Conservation (phyloP, 164 flowering plant genomes). For the Aristolochia fimbriata region DNA sequence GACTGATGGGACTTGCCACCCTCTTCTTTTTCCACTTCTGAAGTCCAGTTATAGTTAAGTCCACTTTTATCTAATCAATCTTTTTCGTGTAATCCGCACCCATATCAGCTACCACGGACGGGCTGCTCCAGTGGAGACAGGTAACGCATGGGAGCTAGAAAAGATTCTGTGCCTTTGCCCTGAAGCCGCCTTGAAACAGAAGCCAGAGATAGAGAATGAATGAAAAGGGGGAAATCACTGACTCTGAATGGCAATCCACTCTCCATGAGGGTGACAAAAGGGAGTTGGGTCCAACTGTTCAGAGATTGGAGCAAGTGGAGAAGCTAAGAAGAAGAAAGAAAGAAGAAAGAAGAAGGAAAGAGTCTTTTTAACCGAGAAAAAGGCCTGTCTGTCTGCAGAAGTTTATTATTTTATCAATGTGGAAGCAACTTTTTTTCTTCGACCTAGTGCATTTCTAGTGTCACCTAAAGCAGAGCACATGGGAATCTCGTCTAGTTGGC, state of each 20-base stretch:
- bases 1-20: too few species aligned
- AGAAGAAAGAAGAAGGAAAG: neutral
- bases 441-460: too few species aligned
- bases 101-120: too few species aligned
- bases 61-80: too few species aligned
- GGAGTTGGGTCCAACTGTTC: conserved; percentile 3
- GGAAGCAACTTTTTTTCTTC: too few species aligned
- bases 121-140: neutral
- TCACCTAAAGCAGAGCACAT: too few species aligned
- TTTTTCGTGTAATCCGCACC: too few species aligned
- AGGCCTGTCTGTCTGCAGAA: too few species aligned
- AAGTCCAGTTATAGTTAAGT: too few species aligned
- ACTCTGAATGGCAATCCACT: conserved; percentile 8
- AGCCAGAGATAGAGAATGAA: neutral
- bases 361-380: neutral
- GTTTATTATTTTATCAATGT: too few species aligned
- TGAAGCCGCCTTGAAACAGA: neutral
- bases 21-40: too few species aligned
- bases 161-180: neutral
- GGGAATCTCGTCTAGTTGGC: too few species aligned
- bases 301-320: neutral
- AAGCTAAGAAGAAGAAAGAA: neutral
- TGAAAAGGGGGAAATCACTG: neutral
- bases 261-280: neutral
- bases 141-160: conserved; percentile 1